These are phyloP conservation scores for Fusarium globosum DNA, from an alignment of 2,329 filamentous ascomycete genomes.

Conservation along the genomic window DNA sequence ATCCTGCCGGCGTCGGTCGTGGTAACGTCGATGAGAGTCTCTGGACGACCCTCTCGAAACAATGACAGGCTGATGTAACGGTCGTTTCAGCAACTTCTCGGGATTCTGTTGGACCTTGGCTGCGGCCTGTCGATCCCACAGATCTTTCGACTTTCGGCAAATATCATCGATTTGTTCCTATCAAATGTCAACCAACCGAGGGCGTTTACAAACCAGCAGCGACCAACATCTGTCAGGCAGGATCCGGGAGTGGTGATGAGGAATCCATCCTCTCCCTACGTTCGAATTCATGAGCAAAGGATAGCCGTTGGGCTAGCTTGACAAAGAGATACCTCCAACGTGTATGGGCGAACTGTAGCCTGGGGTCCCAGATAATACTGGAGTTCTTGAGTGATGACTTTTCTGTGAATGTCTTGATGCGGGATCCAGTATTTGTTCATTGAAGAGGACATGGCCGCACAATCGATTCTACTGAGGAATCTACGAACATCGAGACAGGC, in stretches of 20 bases:
- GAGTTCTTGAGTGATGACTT: slow-evolving; percentile 68
- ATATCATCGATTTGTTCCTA: slow-evolving; percentile 74
- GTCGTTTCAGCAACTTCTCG: slow-evolving; percentile 65
- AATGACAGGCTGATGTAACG: slow-evolving; percentile 66
- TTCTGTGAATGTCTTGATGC: slow-evolving; percentile 68
- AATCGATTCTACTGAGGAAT: slow-evolving; percentile 21
- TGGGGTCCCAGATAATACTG: slow-evolving; percentile 69
- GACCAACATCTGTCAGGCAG: slow-evolving; percentile 68
- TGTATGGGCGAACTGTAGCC: slow-evolving; percentile 67
- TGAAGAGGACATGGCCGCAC: slow-evolving; percentile 43
- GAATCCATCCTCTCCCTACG: slow-evolving; percentile 69
- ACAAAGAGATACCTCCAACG: slow-evolving; percentile 61
- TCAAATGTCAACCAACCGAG: slow-evolving; percentile 33
- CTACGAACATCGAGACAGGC: slow-evolving; percentile 24
- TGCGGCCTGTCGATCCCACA: slow-evolving; percentile 67
- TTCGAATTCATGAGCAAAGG: slow-evolving; percentile 39
- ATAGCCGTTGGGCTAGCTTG: slow-evolving; percentile 21
- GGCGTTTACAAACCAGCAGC: background rate
- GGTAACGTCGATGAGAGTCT: slow-evolving; percentile 43
- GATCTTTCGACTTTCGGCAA: slow-evolving; percentile 67
- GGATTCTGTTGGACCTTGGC: slow-evolving; percentile 59
- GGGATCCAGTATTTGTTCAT: slow-evolving; percentile 73
- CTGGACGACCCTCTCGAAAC: slow-evolving; percentile 50
- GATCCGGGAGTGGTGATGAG: slow-evolving; percentile 68
- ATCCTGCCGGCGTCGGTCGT: slow-evolving; percentile 45